Evolutionary conservation across 371 early-diverging fungal species (phyloP).

Genomic region (Saksenaea oblongispora): DNA sequence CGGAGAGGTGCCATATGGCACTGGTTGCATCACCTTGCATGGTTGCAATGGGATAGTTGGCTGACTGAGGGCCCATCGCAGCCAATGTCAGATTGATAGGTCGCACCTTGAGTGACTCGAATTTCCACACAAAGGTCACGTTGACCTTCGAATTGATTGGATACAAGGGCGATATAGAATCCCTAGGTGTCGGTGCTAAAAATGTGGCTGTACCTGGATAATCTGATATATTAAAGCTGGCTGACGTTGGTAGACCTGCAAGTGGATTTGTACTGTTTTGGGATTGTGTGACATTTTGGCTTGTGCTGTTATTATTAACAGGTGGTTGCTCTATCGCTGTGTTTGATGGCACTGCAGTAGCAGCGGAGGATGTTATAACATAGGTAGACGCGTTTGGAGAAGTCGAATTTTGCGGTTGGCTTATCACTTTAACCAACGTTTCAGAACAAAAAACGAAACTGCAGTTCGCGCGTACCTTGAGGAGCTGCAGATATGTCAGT

Average conservation of each 20-base stretch:
- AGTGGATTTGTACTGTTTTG: neutral
- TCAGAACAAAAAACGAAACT: too few relatives aligned
- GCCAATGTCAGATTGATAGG: conserved; percentile 21
- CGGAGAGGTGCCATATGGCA: conserved; percentile 19
- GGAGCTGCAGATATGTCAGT: too few relatives aligned
- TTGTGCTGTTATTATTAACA: neutral
- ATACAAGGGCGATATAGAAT: conserved; percentile 16
- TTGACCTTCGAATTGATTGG: conserved; percentile 14
- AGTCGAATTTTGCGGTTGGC: neutral
- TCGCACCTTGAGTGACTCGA: conserved; percentile 11
- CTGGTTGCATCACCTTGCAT: conserved; percentile 17
- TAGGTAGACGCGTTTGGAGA: neutral
- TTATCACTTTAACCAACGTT: too few relatives aligned
- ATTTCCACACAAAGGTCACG: conserved; percentile 24
- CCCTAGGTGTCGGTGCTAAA: conserved; percentile 14
- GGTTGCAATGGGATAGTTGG: conserved; percentile 10
- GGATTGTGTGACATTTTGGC: neutral
- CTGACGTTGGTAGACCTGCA: conserved; percentile 19
- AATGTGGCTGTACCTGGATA: conserved; percentile 18
- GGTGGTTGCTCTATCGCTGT: neutral
- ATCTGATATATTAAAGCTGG: conserved; percentile 13
- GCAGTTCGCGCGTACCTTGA: too few relatives aligned
- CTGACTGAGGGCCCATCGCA: conserved; percentile 21
- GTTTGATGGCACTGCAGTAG: neutral
- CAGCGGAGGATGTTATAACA: neutral